Conservation (phyloP, 257 asterid species). For the Jaltomata sinuosa region DNA sequence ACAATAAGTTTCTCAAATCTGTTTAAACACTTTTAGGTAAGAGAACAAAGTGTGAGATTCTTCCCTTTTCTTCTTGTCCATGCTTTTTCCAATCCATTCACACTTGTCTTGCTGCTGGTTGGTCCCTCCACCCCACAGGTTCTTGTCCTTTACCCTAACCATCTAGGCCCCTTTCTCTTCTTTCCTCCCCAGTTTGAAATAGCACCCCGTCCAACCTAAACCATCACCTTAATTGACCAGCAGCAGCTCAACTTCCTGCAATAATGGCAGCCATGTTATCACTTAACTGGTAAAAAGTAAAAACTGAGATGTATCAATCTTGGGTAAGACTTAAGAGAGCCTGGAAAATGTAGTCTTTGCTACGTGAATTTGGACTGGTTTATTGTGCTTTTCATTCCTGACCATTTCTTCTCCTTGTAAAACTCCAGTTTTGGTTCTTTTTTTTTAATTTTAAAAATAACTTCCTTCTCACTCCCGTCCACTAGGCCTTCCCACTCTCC, state of each 20-base stretch:
- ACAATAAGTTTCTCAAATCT: background rate
- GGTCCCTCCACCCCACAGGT: background rate
- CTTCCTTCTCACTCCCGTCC: background rate
- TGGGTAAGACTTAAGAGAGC: background rate
- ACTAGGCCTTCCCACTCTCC: background rate
- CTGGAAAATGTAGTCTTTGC: background rate
- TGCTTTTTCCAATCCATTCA: background rate
- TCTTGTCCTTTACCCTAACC: background rate
- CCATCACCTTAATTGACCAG: background rate
- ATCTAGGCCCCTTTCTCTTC: background rate
- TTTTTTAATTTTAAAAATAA: background rate
- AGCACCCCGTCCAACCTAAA: background rate
- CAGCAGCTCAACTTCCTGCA: background rate
- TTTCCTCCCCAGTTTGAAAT: background rate
- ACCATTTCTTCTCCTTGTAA: background rate
- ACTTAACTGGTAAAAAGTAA: background rate
- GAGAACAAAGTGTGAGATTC: background rate
- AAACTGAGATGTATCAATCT: background rate
- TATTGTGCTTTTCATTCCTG: background rate
- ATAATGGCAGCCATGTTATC: background rate
- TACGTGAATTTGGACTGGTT: background rate
- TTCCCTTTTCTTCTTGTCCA: background rate
- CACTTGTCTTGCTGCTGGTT: background rate
- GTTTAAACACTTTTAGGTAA: background rate
- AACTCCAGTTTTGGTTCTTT: background rate